Conservation (phyloP, 306 rosid genomes). For the Prunus persica region Prunus_persica_NCBIv2 NC_034015.1:10606001-10606500, state of each 20-base stretch:
- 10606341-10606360: conserved; percentile 44
- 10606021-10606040: not conserved
- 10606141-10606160: not conserved
- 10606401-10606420: not conserved
- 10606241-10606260: conserved; percentile 92
- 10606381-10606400: not conserved
- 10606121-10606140: not conserved
- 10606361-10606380: not conserved
- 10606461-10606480: not conserved
- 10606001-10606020: not conserved
- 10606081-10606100: not conserved
- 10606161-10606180: not conserved
- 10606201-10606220: not conserved
- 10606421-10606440: not conserved
- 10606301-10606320: conserved; percentile 98
- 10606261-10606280: conserved; percentile 98
- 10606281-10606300: conserved; percentile 97
- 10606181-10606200: not conserved
- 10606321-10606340: conserved; percentile 87
- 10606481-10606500: not conserved
- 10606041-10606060: not conserved
- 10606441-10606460: not conserved
- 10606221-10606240: conserved; percentile 64
- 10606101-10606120: not conserved
- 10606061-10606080: not conserved